Evolutionary conservation across 805 yeast species (phyloP).

Genomic region (Suhomyces sp.): DNA sequence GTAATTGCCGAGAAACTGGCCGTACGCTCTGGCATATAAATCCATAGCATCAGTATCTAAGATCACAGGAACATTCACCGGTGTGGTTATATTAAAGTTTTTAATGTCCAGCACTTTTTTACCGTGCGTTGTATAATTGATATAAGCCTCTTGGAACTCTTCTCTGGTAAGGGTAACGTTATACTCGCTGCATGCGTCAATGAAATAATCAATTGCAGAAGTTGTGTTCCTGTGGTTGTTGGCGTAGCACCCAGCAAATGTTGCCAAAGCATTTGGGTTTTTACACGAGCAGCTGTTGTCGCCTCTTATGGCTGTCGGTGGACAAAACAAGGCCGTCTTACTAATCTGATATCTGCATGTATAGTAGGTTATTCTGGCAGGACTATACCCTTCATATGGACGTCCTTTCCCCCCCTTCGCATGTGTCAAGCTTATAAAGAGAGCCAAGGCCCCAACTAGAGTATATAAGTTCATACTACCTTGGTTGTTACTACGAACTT

Average conservation of each 20-base stretch:
- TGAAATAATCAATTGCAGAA: not conserved
- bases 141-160: constrained; percentile 11
- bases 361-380: constrained; percentile 1
- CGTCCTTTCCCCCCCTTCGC: not conserved
- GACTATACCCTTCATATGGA: not conserved
- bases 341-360: constrained; percentile 9
- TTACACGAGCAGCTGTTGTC: constrained; percentile 20
- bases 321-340: constrained; percentile 8
- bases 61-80: constrained; percentile 21
- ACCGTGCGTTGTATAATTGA: constrained; percentile 14
- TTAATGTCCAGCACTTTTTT: constrained; percentile 15
- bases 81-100: constrained; percentile 19
- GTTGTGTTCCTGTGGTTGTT: constrained; percentile 9
- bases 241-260: constrained; percentile 28
- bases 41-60: constrained; percentile 13
- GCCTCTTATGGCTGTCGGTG: not conserved
- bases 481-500: not conserved
- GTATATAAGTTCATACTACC: not conserved
- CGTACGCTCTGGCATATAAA: constrained; percentile 13
- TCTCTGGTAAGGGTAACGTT: constrained; percentile 20
- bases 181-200: not conserved
- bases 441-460: not conserved
- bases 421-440: not conserved
- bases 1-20: constrained; percentile 20
- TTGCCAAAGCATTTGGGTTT: constrained; percentile 25